phyloP scores from a whole-genome alignment of 1,139 yeast species.

The Pichia sp. region DNA sequence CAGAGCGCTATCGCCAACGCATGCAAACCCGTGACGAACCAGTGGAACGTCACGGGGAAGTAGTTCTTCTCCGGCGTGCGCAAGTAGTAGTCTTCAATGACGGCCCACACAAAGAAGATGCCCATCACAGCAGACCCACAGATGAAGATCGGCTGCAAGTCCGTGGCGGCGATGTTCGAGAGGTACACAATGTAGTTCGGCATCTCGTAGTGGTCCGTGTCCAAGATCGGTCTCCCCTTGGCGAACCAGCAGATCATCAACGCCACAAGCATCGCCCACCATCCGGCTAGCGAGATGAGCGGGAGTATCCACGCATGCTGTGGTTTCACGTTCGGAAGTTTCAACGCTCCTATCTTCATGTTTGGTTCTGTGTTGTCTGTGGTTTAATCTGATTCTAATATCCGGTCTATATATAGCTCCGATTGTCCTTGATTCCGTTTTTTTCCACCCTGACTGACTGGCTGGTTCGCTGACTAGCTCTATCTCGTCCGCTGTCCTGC shows the following conservation, averaged over 20 bases:
- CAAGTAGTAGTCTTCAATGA: slow-evolving; percentile 52
- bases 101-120: slow-evolving; percentile 64
- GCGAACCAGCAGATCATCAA: slow-evolving; percentile 67
- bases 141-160: slow-evolving; percentile 76
- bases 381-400: not conserved
- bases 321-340: slow-evolving; percentile 27
- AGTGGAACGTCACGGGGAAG: slow-evolving; percentile 49
- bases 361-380: not conserved
- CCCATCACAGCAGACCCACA: slow-evolving; percentile 77
- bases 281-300: slow-evolving; percentile 48
- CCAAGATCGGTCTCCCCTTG: slow-evolving; percentile 75
- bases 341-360: slow-evolving; percentile 23
- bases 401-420: not conserved
- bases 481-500: too few species aligned
- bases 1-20: slow-evolving; percentile 51
- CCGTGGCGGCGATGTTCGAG: slow-evolving; percentile 83
- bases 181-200: slow-evolving; percentile 48
- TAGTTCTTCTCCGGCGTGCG: slow-evolving; percentile 44
- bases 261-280: slow-evolving; percentile 81
- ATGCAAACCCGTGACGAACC: slow-evolving; percentile 47
- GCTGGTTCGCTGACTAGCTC: too few species aligned
- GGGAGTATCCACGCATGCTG: slow-evolving; percentile 45
- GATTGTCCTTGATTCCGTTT: not conserved
- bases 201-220: slow-evolving; percentile 51
- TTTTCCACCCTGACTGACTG: not conserved